These are phyloP conservation scores for Sphaerosporella brunnea DNA, from an alignment of 495 filamentous ascomycete genomes.

Conservation along the genomic window DNA sequence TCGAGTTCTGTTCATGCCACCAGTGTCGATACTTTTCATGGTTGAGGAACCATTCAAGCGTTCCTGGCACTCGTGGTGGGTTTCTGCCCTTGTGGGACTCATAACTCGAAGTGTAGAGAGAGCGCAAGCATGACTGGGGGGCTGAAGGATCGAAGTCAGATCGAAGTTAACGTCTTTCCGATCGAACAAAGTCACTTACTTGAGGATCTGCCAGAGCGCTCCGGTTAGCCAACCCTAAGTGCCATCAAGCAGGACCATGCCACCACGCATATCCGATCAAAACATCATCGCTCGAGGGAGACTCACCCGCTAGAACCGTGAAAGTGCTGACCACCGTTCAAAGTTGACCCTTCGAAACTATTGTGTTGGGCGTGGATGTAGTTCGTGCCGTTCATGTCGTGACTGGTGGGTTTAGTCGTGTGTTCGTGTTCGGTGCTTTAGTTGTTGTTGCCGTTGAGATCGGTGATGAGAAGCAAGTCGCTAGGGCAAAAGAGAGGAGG, in stretches of 20 bases:
- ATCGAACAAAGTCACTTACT: neutral
- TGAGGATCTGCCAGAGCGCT: neutral
- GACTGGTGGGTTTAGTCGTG: no score
- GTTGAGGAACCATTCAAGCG: conserved; percentile 25
- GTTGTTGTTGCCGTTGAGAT: no score
- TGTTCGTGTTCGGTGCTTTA: no score
- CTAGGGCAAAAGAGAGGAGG: neutral
- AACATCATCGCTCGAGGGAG: no score
- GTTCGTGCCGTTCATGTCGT: neutral
- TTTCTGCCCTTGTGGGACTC: conserved; percentile 13
- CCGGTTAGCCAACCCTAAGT: conserved; percentile 2
- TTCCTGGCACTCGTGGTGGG: conserved; percentile 23
- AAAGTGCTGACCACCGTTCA: neutral
- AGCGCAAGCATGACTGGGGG: conserved; percentile 2
- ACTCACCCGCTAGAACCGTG: neutral
- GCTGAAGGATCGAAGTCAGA: neutral
- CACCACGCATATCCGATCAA: neutral
- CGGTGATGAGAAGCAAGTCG: neutral
- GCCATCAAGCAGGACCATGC: conserved; percentile 1
- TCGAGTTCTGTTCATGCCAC: conserved; percentile 18
- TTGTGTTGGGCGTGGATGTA: neutral
- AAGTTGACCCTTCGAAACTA: neutral
- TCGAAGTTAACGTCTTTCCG: neutral
- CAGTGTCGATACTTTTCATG: conserved; percentile 26
- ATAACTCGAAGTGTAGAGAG: conserved; percentile 10